A percentile compares a stretch with the other conserved stretches of the same genome.
Conservation (phyloP, 139 green algal species). For the Protoeuglena noctilucae region DNA sequence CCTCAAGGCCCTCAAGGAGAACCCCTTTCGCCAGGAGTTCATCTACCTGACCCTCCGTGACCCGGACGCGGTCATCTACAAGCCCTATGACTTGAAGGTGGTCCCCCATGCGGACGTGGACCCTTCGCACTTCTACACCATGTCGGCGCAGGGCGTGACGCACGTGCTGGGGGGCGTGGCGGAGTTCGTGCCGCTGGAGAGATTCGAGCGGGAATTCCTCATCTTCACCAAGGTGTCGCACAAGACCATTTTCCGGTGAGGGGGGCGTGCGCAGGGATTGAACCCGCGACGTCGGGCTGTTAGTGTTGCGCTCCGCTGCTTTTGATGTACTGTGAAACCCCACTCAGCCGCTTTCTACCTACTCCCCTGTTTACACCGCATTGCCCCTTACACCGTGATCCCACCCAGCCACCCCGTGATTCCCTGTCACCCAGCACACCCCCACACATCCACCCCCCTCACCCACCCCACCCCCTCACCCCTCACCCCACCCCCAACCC, state of each 20-base stretch:
- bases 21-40: slow-evolving; percentile 19
- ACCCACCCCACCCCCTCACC: too few relatives aligned
- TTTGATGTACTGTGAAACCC: too few relatives aligned
- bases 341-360: too few relatives aligned
- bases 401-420: too few relatives aligned
- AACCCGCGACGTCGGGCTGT: too few relatives aligned
- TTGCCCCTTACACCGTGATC: too few relatives aligned
- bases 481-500: too few relatives aligned
- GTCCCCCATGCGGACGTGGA: slow-evolving; percentile 26
- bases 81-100: slow-evolving; percentile 30
- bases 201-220: slow-evolving; percentile 57
- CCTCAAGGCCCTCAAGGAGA: slow-evolving; percentile 5
- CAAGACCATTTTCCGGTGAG: slow-evolving; percentile 39
- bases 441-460: too few relatives aligned
- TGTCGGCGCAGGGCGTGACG: slow-evolving; percentile 53
- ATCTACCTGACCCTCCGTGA: slow-evolving; percentile 24
- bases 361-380: too few relatives aligned
- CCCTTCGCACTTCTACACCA: slow-evolving; percentile 57
- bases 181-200: slow-evolving; percentile 57
- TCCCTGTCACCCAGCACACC: too few relatives aligned
- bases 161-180: slow-evolving; percentile 37
- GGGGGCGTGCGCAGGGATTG: too few relatives aligned
- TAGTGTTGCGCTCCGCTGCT: too few relatives aligned
- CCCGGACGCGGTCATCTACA: slow-evolving; percentile 10
- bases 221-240: slow-evolving; percentile 43